These are phyloP conservation scores for Xylaria castorea DNA, from an alignment of 495 filamentous ascomycete species.

Conservation along the genomic window DNA sequence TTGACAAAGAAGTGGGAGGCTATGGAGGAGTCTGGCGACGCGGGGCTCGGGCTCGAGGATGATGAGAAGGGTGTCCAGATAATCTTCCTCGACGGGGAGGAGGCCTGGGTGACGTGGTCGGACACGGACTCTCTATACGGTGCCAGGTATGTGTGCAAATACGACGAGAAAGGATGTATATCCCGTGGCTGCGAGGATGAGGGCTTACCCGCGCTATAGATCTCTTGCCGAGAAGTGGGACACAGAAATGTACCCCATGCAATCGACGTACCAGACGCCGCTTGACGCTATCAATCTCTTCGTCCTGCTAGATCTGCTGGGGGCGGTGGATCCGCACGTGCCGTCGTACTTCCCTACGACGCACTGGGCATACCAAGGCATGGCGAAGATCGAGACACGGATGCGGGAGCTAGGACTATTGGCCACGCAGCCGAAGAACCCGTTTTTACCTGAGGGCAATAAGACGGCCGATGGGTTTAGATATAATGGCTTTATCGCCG, in stretches of 20 bases:
- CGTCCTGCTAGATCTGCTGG: slow-evolving; percentile 86
- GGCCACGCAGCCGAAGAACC: slow-evolving; percentile 39
- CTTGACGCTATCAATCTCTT: slow-evolving; percentile 82
- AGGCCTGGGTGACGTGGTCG: slow-evolving; percentile 81
- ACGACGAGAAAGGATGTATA: neutral
- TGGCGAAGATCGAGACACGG: slow-evolving; percentile 72
- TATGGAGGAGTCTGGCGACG: slow-evolving; percentile 45
- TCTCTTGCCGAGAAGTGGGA: slow-evolving; percentile 83
- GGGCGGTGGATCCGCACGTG: slow-evolving; percentile 67
- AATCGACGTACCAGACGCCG: slow-evolving; percentile 72
- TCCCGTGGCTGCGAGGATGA: neutral
- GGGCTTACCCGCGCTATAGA: slow-evolving; percentile 2
- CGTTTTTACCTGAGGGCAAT: slow-evolving; percentile 56
- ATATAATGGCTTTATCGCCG: slow-evolving; percentile 55
- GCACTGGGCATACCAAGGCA: slow-evolving; percentile 84
- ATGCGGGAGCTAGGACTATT: slow-evolving; percentile 60
- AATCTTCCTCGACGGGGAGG: slow-evolving; percentile 87
- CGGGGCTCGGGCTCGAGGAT: slow-evolving; percentile 42
- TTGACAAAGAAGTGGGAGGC: slow-evolving; percentile 48
- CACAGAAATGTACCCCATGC: slow-evolving; percentile 64
- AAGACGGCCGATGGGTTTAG: slow-evolving; percentile 59
- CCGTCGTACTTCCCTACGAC: slow-evolving; percentile 83
- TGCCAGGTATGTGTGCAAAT: slow-evolving; percentile 53
- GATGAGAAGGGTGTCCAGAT: slow-evolving; percentile 76
- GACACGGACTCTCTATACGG: slow-evolving; percentile 82